Evolutionary conservation across 164 flowering plant genomes (phyloP), one percentile per base, ranked within the genome.

Genomic region (Warburgia ugandensis): DNA sequence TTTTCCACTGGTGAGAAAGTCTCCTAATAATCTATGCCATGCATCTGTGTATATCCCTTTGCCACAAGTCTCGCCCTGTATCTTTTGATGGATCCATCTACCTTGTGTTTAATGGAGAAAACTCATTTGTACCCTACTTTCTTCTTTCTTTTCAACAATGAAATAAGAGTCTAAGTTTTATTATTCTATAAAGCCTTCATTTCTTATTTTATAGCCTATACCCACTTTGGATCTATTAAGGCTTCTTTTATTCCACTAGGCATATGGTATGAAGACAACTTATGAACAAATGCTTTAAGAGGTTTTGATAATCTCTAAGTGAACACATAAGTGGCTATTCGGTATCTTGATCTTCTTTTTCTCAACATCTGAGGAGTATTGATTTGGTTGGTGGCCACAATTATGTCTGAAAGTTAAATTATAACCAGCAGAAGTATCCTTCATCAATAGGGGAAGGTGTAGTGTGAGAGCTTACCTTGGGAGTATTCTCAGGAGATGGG

Each of bases 401-500:
- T 48, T 48, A 31, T 48, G 36, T n/a, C 37, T 48, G 11, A 48
- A n/a, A 29, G 51, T n/a, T 46, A 45, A 38, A 25, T 23, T n/a
- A 40, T 39, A 39, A 16, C 36, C 27, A 39, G 26, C 33, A 26
- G 33, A 21, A 11, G 28, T 50, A 35, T 50, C 42, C 19, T 5
- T 20, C 29, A 50, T 50, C 7, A 37, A 5, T 36, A 23, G 19
- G 11, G 2, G 21, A 4, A 2, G 37, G 12, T 36, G 32, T 13
- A 29, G 28, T 10, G 27, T 1, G 44, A 26, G 33, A n/a, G 8
- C 1, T 51, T 51, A 51, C 45, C 45, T 51, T 32, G 38, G 16
- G 30, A 14, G 26, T 38, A 51, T 51, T 51, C 55, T 37, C 45
- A 51, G 31, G 44, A 51, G 55, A 37, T 11, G 55, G 32, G 17